These are phyloP conservation scores for Halophytophthora batemanensis DNA, from an alignment of 352 stramenopile genomes.

Conservation along the genomic window DNA sequence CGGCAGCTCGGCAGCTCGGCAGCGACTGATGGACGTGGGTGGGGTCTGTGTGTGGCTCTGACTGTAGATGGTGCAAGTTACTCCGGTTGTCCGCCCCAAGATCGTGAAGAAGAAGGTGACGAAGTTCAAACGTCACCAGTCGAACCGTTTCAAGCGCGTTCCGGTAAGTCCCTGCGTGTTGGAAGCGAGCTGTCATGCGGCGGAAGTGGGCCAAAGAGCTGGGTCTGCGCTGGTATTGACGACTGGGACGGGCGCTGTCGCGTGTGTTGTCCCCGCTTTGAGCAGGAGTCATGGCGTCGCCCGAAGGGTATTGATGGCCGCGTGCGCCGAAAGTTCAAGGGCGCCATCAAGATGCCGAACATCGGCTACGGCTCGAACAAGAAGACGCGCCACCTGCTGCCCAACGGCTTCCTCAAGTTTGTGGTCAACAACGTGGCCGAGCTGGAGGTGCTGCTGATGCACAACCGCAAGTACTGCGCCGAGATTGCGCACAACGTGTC, in stretches of 20 bases:
- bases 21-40: too few species aligned
- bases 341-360: slow-evolving; percentile 97
- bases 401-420: slow-evolving; percentile 99
- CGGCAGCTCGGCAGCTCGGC: too few species aligned
- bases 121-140: slow-evolving; percentile 99
- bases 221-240: neutral
- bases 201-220: neutral
- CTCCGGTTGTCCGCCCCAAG: slow-evolving; percentile 84
- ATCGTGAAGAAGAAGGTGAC: slow-evolving; percentile 99
- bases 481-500: slow-evolving; percentile 99
- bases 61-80: slow-evolving; percentile 89
- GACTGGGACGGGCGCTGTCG: neutral
- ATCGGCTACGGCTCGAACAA: slow-evolving; percentile 99
- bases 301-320: slow-evolving; percentile 99
- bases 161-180: slow-evolving; percentile 61
- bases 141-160: slow-evolving; percentile 98
- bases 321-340: slow-evolving; percentile 99
- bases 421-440: slow-evolving; percentile 98
- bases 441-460: slow-evolving; percentile 94
- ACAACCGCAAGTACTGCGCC: slow-evolving; percentile 98
- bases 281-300: slow-evolving; percentile 95
- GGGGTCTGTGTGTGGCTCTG: slow-evolving; percentile 4
- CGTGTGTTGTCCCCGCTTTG: neutral
- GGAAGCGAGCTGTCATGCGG: too few species aligned
- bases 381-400: slow-evolving; percentile 97